Percentiles rank a stretch among this genome's conserved stretches.
These are phyloP conservation scores for Hypericum perforatum DNA, from an alignment of 345 rosid species.

Conservation along the genomic window DNA sequence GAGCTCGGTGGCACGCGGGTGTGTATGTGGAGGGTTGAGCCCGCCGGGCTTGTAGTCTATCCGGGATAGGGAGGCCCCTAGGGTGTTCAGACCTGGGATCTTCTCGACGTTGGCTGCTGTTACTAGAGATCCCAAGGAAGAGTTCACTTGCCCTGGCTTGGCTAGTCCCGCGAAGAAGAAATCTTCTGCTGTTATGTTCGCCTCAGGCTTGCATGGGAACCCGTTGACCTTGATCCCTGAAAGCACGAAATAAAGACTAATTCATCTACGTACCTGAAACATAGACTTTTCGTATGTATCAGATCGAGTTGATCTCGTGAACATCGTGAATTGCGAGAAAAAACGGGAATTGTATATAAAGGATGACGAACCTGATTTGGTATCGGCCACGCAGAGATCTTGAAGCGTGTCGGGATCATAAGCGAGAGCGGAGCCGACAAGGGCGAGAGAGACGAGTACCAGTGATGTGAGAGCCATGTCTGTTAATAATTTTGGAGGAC, in stretches of 20 bases:
- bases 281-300: too few relatives aligned
- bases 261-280: too few relatives aligned
- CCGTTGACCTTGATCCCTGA: conserved; percentile 21
- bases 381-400: conserved; percentile 21
- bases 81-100: conserved; percentile 24
- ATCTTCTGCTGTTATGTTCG: conserved; percentile 16
- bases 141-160: conserved; percentile 14
- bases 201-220: conserved; percentile 18
- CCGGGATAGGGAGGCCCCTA: conserved; percentile 15
- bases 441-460: conserved; percentile 2
- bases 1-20: conserved; percentile 24
- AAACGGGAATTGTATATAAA: background rate
- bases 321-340: background rate
- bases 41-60: conserved; percentile 16
- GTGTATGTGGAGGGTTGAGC: conserved; percentile 24
- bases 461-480: conserved; percentile 5
- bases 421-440: conserved; percentile 7
- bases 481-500: too few relatives aligned
- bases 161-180: conserved; percentile 18
- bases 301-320: too few relatives aligned
- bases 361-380: conserved; percentile 10
- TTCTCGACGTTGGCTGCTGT: conserved; percentile 19
- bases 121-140: conserved; percentile 18
- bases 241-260: background rate
- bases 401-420: conserved; percentile 26